phyloP scores from a whole-genome alignment of 345 rosid species.

The Arabidopsis thaliana region DNA sequence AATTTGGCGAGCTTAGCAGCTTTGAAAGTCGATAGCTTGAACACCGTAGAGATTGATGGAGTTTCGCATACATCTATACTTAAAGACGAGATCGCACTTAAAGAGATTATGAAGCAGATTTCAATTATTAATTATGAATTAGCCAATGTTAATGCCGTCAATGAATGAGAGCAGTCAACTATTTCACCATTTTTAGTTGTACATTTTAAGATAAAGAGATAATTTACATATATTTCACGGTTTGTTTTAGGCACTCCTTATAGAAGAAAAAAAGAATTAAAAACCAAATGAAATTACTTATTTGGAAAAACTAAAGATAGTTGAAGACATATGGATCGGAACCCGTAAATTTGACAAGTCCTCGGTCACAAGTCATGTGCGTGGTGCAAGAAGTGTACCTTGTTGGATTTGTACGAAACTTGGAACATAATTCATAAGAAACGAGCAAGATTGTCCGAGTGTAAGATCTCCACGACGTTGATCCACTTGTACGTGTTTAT shows the following conservation, averaged over 20 bases:
- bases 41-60: constrained; percentile 50
- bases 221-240: background rate
- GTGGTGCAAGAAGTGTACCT: background rate
- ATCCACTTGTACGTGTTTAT: background rate
- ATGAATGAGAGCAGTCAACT: background rate
- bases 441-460: background rate
- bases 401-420: constrained; percentile 1
- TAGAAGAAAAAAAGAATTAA: background rate
- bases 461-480: background rate
- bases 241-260: background rate
- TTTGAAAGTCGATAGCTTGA: constrained; percentile 58
- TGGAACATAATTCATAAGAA: constrained; percentile 2
- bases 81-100: constrained; percentile 53
- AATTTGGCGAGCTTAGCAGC: constrained; percentile 70
- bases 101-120: constrained; percentile 54
- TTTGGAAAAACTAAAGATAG: background rate
- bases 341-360: background rate
- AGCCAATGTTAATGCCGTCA: background rate
- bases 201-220: background rate
- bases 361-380: background rate
- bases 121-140: constrained; percentile 51
- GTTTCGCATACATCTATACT: constrained; percentile 71
- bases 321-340: background rate
- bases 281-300: background rate
- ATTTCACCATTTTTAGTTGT: background rate